A percentile compares a stretch with the other conserved stretches of the same genome.
phyloP scores from a whole-genome alignment of 202 grass and related monocot genomes.

The Hordeum pubiflorum region DNA sequence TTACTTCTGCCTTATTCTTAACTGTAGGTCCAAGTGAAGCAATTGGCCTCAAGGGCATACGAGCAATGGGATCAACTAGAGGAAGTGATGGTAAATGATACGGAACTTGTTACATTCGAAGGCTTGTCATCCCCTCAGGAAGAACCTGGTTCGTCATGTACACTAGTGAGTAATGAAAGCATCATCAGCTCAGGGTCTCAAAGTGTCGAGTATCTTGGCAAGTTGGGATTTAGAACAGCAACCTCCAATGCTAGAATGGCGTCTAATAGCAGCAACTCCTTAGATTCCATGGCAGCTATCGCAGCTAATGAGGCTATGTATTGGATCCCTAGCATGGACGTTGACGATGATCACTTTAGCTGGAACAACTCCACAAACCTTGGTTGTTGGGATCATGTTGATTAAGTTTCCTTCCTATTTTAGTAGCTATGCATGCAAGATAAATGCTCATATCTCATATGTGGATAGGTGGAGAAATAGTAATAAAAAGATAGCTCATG shows the following conservation, averaged over 20 bases:
- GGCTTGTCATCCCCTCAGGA: not conserved
- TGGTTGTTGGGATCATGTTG: conserved; percentile 25
- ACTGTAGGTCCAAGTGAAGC: conserved; percentile 28
- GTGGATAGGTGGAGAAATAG: not conserved
- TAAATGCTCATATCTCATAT: not conserved
- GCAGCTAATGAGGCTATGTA: not conserved
- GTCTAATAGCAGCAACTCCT: not conserved
- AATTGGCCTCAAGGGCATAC: conserved; percentile 21
- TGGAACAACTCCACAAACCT: conserved; percentile 25
- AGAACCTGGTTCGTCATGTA: not conserved
- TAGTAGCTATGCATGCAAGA: not conserved
- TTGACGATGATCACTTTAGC: not conserved
- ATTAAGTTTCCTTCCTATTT: not conserved
- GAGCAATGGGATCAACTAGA: conserved; percentile 33
- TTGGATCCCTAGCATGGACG: not conserved
- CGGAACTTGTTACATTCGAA: not conserved
- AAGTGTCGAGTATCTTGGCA: conserved; percentile 10
- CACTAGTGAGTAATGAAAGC: conserved; percentile 16
- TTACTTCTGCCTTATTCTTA: not conserved
- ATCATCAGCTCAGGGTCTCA: conserved; percentile 35
- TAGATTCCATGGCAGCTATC: conserved; percentile 1
- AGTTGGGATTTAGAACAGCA: conserved; percentile 14
- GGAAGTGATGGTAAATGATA: conserved; percentile 16
- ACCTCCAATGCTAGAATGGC: conserved; percentile 16
- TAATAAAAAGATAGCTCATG: not conserved